Evolutionary conservation across 257 asterid genomes (phyloP).

Genomic region (Forsythia suspensa): DNA sequence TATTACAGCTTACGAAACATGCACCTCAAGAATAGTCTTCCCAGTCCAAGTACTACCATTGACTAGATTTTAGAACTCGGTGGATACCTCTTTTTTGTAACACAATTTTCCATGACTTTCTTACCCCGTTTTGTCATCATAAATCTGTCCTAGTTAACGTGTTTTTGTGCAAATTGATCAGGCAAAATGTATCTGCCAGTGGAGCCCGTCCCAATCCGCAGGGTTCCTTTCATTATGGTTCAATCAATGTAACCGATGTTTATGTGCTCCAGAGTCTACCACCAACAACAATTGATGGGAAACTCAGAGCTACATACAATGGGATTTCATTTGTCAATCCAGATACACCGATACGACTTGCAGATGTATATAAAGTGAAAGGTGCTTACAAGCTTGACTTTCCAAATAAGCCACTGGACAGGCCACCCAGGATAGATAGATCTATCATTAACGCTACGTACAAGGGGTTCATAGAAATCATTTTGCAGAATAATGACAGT

Average conservation of each 20-base stretch:
- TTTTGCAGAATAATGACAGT: slow-evolving; percentile 85
- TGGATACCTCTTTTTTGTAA: too few relatives aligned
- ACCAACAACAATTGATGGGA: slow-evolving; percentile 58
- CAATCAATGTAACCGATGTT: slow-evolving; percentile 68
- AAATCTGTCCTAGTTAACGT: not conserved
- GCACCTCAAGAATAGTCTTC: too few relatives aligned
- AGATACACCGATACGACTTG: slow-evolving; percentile 73
- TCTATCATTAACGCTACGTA: slow-evolving; percentile 82
- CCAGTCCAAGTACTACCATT: too few relatives aligned
- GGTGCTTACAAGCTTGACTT: slow-evolving; percentile 90
- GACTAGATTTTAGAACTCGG: too few relatives aligned
- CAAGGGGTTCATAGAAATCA: slow-evolving; percentile 84
- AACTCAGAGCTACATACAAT: slow-evolving; percentile 64
- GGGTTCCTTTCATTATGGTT: slow-evolving; percentile 92
- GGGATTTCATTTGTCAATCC: slow-evolving; percentile 86
- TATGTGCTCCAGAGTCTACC: slow-evolving; percentile 63
- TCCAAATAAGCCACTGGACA: slow-evolving; percentile 58
- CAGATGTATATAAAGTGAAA: slow-evolving; percentile 66
- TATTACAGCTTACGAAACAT: too few relatives aligned
- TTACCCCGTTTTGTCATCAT: not conserved
- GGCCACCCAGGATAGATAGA: slow-evolving; percentile 55
- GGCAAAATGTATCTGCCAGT: slow-evolving; percentile 89
- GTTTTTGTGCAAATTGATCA: slow-evolving; percentile 26
- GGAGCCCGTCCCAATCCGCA: slow-evolving; percentile 99
- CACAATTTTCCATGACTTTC: not conserved